phyloP scores from a whole-genome alignment of 179 eudicot genomes.

The Beta macrorhiza region DNA sequence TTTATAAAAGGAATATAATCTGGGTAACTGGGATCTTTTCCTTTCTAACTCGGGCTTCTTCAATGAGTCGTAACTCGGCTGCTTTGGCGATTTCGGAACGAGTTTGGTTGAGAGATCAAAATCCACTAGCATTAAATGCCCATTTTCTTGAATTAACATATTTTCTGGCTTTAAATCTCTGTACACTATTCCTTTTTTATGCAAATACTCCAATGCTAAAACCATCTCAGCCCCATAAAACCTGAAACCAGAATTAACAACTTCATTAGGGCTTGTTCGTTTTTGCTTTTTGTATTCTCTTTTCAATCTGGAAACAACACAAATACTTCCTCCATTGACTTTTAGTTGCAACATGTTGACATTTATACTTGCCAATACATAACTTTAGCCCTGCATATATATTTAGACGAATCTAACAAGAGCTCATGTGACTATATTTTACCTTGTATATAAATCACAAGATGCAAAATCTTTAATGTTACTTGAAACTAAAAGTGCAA shows the following conservation, averaged over 20 bases:
- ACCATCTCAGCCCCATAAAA: constrained; percentile 90
- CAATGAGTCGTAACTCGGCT: constrained; percentile 6
- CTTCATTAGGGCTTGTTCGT: too few relatives aligned
- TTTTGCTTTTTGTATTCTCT: too few relatives aligned
- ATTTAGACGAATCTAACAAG: too few relatives aligned
- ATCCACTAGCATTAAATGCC: constrained; percentile 89
- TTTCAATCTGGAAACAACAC: too few relatives aligned
- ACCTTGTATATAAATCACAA: too few relatives aligned
- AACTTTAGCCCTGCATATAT: too few relatives aligned
- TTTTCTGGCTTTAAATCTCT: constrained; percentile 92
- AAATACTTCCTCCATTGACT: too few relatives aligned
- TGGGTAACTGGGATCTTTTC: constrained; percentile 33
- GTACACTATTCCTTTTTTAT: constrained; percentile 71
- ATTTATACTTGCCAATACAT: too few relatives aligned
- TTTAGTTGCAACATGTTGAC: too few relatives aligned
- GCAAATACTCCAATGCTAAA: constrained; percentile 78
- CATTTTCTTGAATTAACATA: constrained; percentile 69
- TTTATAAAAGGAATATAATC: constrained; percentile 29
- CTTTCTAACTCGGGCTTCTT: constrained; percentile 10
- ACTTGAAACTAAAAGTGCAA: too few relatives aligned
- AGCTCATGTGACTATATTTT: too few relatives aligned
- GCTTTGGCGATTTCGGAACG: constrained; percentile 42
- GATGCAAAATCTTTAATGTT: too few relatives aligned
- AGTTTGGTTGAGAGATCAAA: constrained; percentile 85
- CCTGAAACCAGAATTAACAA: constrained; percentile 27